phyloP scores from a whole-genome alignment of 2,329 filamentous ascomycete genomes.

The Emericellopsis cladophorae region DNA sequence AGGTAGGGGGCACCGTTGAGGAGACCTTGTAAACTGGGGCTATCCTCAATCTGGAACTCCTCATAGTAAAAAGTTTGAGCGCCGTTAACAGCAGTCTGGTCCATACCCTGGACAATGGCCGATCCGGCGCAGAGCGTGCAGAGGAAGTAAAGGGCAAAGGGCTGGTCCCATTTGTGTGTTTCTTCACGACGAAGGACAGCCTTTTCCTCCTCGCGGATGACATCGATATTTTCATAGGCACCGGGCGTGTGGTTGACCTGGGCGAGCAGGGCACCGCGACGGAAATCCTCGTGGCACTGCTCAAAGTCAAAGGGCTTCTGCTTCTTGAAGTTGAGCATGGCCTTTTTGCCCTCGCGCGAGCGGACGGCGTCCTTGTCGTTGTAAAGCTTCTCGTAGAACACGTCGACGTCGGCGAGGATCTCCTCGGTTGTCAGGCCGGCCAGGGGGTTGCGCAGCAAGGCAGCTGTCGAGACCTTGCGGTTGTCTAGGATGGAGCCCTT shows the following conservation, averaged over 20 bases:
- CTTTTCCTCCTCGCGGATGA: conserved; percentile 15
- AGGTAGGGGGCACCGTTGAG: conserved; percentile 43
- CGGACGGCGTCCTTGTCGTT: conserved; percentile 9
- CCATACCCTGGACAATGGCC: conserved; percentile 55
- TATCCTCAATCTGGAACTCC: conserved; percentile 19
- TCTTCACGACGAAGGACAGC: conserved; percentile 13
- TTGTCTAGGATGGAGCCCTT: conserved; percentile 2
- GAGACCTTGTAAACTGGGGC: conserved; percentile 36
- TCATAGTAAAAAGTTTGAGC: conserved; percentile 33
- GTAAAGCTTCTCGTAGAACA: conserved; percentile 20
- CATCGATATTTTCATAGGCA: conserved; percentile 14
- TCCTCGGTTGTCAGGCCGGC: conserved; percentile 14
- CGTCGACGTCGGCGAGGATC: conserved; percentile 19
- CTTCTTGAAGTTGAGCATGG: no score
- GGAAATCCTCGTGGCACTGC: conserved; percentile 26
- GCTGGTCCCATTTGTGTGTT: conserved; percentile 17
- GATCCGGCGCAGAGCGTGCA: conserved; percentile 20
- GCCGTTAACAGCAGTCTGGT: conserved; percentile 52
- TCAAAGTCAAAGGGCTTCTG: no score
- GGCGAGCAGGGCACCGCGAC: conserved; percentile 37
- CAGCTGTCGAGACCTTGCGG: conserved; percentile 9
- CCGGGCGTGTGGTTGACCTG: conserved; percentile 23
- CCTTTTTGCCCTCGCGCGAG: no score
- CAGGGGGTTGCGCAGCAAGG: conserved; percentile 17
- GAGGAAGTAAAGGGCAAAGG: conserved; percentile 19